phyloP scores from a whole-genome alignment of 2,329 filamentous ascomycete genomes.

The Cordyceps militaris region DNA sequence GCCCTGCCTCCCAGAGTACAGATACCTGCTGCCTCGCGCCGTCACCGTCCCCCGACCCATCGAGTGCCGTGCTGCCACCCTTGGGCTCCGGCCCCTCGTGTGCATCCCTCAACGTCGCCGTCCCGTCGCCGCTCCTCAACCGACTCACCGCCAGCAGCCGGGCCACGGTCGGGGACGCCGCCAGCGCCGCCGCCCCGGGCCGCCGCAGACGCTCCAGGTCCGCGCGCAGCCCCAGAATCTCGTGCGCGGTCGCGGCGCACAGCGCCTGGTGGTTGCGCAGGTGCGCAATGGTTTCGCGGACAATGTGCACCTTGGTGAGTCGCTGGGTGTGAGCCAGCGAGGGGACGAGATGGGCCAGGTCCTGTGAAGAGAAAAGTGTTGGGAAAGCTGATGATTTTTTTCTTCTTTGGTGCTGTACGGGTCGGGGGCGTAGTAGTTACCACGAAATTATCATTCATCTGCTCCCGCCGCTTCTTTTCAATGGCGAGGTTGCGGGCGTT shows the following conservation, averaged over 20 bases:
- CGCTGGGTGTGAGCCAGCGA: background rate
- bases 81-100: background rate
- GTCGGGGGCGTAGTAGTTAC: background rate
- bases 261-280: background rate
- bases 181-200: background rate
- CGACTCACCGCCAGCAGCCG: background rate
- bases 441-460: conserved; percentile 7
- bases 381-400: background rate
- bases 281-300: conserved; percentile 1
- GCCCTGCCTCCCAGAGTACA: background rate
- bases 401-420: background rate
- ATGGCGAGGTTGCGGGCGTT: conserved; percentile 6
- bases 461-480: conserved; percentile 4
- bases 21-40: background rate
- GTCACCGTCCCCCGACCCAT: background rate
- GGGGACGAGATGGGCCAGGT: conserved; percentile 2
- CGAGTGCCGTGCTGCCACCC: background rate
- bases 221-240: conserved; percentile 3
- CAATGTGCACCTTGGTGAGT: conserved; percentile 7
- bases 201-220: background rate
- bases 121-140: background rate
- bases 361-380: background rate
- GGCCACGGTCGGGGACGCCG: background rate
- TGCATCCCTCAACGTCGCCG: background rate
- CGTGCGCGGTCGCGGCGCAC: background rate